These are phyloP conservation scores for Boletus sp. DNA, from an alignment of 1,284 basidiomycete species.

Conservation along the genomic window DNA sequence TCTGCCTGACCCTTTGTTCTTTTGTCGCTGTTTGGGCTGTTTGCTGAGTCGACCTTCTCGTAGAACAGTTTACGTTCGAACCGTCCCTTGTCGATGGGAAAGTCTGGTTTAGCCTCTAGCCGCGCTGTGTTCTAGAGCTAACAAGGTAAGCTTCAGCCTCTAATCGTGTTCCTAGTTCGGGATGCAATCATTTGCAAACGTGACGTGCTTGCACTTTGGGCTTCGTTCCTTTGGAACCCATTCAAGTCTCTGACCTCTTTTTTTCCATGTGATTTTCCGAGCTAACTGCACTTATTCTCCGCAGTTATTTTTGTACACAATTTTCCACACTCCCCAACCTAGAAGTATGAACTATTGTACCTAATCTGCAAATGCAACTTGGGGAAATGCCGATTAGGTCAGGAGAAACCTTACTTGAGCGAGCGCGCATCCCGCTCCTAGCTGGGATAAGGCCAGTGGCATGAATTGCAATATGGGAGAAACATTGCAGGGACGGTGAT, in stretches of 20 bases:
- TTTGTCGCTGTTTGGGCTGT: neutral
- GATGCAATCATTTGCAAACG: conserved; percentile 53
- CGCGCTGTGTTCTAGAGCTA: neutral
- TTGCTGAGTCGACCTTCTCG: conserved; percentile 9
- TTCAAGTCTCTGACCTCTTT: conserved; percentile 67
- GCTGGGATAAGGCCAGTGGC: neutral
- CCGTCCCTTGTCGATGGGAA: neutral
- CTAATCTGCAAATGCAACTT: conserved; percentile 8
- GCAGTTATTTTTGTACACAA: conserved; percentile 4
- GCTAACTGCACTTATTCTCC: conserved; percentile 16
- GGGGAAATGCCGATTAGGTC: neutral
- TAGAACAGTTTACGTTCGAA: neutral
- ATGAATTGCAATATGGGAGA: conserved; percentile 6
- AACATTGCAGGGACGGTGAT: neutral
- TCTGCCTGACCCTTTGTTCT: conserved; percentile 35
- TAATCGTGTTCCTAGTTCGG: conserved; percentile 12
- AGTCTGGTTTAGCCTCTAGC: neutral
- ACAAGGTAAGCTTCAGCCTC: neutral
- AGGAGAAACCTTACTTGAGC: neutral
- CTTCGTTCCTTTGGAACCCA: conserved; percentile 63
- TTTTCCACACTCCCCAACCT: neutral
- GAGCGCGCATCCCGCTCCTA: neutral
- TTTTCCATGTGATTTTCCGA: conserved; percentile 2
- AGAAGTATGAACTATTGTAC: conserved; percentile 18
- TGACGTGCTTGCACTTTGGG: conserved; percentile 60